Conservation (phyloP, 2,329 filamentous ascomycete species). For the Pyricularia grisea region DNA sequence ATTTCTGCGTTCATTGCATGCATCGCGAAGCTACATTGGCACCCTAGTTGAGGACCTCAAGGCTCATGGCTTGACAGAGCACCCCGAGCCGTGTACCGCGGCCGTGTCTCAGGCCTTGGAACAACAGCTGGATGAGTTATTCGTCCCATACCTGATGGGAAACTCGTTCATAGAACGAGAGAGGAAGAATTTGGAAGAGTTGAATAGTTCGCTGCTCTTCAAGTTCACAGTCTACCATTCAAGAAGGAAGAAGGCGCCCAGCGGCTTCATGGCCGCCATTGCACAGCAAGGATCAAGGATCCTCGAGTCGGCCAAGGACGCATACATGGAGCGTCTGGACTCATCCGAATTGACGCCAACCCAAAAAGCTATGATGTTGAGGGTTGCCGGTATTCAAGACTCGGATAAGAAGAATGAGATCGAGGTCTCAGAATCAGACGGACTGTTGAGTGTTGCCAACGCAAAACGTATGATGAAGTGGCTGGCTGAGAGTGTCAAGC, state of each 20-base stretch:
- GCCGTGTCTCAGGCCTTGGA: slow-evolving; percentile 71
- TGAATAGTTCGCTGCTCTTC: slow-evolving; percentile 87
- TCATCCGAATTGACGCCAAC: slow-evolving; percentile 80
- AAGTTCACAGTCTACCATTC: slow-evolving; percentile 96
- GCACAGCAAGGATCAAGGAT: slow-evolving; percentile 86
- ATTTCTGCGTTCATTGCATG: slow-evolving; percentile 83
- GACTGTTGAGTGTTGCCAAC: slow-evolving; percentile 69
- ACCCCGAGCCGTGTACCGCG: slow-evolving; percentile 82
- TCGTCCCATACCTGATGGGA: slow-evolving; percentile 59
- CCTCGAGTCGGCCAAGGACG: slow-evolving; percentile 78
- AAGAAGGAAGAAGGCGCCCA: slow-evolving; percentile 75
- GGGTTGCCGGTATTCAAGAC: slow-evolving; percentile 76
- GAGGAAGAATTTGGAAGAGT: slow-evolving; percentile 61
- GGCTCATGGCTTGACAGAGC: slow-evolving; percentile 85
- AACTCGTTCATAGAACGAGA: slow-evolving; percentile 64
- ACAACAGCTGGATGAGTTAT: slow-evolving; percentile 69
- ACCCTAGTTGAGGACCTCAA: slow-evolving; percentile 87
- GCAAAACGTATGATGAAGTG: slow-evolving; percentile 98
- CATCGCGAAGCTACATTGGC: slow-evolving; percentile 82
- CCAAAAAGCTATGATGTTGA: slow-evolving; percentile 82
- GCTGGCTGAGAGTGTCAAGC: slow-evolving; percentile 88
- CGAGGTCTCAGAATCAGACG: slow-evolving; percentile 85
- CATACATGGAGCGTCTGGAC: slow-evolving; percentile 81
- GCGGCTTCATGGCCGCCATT: slow-evolving; percentile 85
- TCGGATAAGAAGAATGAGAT: slow-evolving; percentile 75